Percentiles rank a stretch among this genome's conserved stretches.
These are phyloP conservation scores for Malassezia sp. DNA, from an alignment of 1,284 basidiomycete species.

Conservation along the genomic window DNA sequence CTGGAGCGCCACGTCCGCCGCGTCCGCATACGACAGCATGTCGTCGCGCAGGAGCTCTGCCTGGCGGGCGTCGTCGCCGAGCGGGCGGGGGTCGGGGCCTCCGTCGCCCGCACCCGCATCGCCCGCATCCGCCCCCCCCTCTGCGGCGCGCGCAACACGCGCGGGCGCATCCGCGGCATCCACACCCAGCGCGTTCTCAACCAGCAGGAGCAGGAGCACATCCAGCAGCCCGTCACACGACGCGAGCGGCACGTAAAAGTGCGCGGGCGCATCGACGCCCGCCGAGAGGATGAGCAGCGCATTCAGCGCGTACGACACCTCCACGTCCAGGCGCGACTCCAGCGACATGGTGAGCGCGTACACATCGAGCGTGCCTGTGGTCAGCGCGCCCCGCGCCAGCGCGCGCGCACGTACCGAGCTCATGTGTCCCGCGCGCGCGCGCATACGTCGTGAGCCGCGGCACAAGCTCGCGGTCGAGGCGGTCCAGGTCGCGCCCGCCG, in stretches of 20 bases:
- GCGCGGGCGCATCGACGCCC: slow-evolving; percentile 51
- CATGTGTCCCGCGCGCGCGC: slow-evolving; percentile 58
- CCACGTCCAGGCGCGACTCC: slow-evolving; percentile 67
- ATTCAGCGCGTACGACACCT: slow-evolving; percentile 79
- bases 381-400: no score
- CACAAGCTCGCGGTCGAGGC: slow-evolving; percentile 58
- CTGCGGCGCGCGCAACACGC: neutral
- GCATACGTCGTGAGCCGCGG: slow-evolving; percentile 51
- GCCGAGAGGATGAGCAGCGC: slow-evolving; percentile 75
- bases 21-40: slow-evolving; percentile 25
- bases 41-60: neutral
- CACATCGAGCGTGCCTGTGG: slow-evolving; percentile 72
- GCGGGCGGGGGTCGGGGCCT: no score
- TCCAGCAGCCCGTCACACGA: slow-evolving; percentile 72
- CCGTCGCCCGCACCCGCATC: no score
- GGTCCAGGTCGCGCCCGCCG: slow-evolving; percentile 70
- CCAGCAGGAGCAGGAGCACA: slow-evolving; percentile 73
- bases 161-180: slow-evolving; percentile 48
- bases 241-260: slow-evolving; percentile 58
- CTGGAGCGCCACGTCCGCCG: slow-evolving; percentile 30
- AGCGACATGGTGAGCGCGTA: slow-evolving; percentile 79
- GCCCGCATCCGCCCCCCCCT: no score
- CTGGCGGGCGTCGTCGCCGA: neutral
- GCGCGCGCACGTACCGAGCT: no score
- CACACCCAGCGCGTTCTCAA: slow-evolving; percentile 62